These are phyloP conservation scores for Suhomyces xylopsoci DNA, from an alignment of 805 yeast species.

Conservation along the genomic window DNA sequence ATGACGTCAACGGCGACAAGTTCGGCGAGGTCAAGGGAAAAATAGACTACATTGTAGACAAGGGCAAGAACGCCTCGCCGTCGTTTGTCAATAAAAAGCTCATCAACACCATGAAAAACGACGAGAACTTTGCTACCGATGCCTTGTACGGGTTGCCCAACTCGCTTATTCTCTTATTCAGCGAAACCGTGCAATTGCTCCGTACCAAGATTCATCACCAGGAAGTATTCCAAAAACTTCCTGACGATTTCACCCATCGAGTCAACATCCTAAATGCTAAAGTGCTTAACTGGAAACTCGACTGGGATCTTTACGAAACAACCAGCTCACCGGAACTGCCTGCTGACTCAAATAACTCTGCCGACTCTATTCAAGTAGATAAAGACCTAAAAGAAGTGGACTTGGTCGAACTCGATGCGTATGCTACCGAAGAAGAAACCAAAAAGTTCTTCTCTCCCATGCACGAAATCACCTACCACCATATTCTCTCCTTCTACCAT, in stretches of 20 bases:
- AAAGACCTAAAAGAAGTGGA: conserved; percentile 9
- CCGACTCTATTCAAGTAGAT: conserved; percentile 9
- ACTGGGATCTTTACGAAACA: conserved; percentile 57
- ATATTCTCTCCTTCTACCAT: conserved; percentile 73
- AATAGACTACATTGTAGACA: conserved; percentile 24
- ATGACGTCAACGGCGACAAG: conserved; percentile 36
- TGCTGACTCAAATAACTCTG: conserved; percentile 3
- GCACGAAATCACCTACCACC: conserved; percentile 76
- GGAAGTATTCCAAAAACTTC: conserved; percentile 22
- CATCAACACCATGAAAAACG: conserved; percentile 47
- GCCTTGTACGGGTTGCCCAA: conserved; percentile 84
- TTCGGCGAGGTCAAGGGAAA: conserved; percentile 20
- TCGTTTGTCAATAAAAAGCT: conserved; percentile 40
- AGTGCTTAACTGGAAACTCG: conserved; percentile 59
- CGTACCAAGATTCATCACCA: conserved; percentile 57
- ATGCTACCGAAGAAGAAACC: conserved; percentile 9
- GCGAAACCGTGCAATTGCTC: conserved; percentile 66
- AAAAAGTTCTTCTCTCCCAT: conserved; percentile 46
- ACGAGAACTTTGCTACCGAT: conserved; percentile 66
- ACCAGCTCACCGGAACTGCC: conserved; percentile 9
- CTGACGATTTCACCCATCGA: conserved; percentile 35
- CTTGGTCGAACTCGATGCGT: conserved; percentile 7
- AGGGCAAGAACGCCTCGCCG: conserved; percentile 27
- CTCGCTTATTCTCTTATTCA: conserved; percentile 67
- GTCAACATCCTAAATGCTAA: conserved; percentile 20